Evolutionary conservation across 352 stramenopile genomes (phyloP).

Genomic region (Pythium myriotylum): DNA sequence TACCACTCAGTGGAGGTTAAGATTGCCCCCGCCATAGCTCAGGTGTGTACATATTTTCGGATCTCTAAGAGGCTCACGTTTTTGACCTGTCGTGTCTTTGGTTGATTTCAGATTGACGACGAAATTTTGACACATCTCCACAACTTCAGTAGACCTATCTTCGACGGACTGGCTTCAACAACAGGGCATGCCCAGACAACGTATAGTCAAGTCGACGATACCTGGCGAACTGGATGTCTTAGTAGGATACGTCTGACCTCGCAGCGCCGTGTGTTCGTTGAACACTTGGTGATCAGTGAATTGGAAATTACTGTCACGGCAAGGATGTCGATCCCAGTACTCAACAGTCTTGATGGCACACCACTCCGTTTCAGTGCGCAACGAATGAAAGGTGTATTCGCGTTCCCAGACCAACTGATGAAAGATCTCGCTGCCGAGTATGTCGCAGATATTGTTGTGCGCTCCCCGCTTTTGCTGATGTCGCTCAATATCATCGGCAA

Average conservation of each 20-base stretch:
- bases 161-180: conserved; percentile 15
- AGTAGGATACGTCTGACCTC: conserved; percentile 33
- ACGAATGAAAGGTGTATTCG: conserved; percentile 70
- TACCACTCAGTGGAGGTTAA: conserved; percentile 72
- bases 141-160: conserved; percentile 18
- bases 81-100: background rate
- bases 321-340: conserved; percentile 70
- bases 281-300: conserved; percentile 54
- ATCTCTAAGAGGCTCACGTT: background rate
- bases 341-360: conserved; percentile 84
- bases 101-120: conserved; percentile 32
- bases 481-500: conserved; percentile 88
- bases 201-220: no score
- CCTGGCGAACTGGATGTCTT: conserved; percentile 1
- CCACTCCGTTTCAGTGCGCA: conserved; percentile 60
- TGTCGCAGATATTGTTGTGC: conserved; percentile 77
- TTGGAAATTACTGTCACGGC: conserved; percentile 74
- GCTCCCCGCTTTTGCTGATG: conserved; percentile 78
- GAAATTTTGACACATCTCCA: conserved; percentile 26
- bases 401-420: conserved; percentile 70
- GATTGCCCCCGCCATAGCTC: conserved; percentile 55
- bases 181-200: background rate
- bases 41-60: conserved; percentile 42
- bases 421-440: conserved; percentile 87
- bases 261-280: conserved; percentile 67